Base-by-base conservation (phyloP, 75 land plant genomes). In the Sequoia sempervirens region DNA sequence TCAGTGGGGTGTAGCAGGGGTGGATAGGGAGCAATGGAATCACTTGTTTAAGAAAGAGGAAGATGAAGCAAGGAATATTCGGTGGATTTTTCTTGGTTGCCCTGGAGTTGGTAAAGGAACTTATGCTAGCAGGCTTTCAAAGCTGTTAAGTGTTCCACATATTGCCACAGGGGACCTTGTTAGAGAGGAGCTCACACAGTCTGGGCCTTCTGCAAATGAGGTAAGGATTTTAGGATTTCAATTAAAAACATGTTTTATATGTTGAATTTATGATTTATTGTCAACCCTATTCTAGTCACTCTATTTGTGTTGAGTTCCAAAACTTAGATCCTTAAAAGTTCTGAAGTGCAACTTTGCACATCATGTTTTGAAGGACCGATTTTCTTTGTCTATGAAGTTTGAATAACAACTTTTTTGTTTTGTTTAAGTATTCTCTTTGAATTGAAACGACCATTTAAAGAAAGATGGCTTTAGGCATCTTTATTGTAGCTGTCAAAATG, bases 41-140 rank as follows among this genome's bases (percentile, higher is more conserved):
- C 46, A 12, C 30, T 28, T 47, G 28, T 40, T 76, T 41, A 76
- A 76, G 47, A 54, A 75, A 7, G 52, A 32, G 58, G 86, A 85
- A 23, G 86, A 84, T 66, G 61, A 84, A 53, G 92, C 43, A 32
- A 85, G 89, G 75, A 83, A 80, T 52, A 87, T 93, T 34, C 98
- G 93, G 78, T 94, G 99, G 96, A 91, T 95, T 13, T 97, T 97
- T 74, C 91, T 97, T 37, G 99, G 99, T 8, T 95, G 96, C 84
- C 99, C 99, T 73, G 99, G 99, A 10, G 98, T 97, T 43, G 99
- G 99, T 4, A 97, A 97, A 83, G 99, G 99, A 50, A 95, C 99
- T 78, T 97, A 95, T 85, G 99, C 99, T 37, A 88, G 95, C 79
- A 90, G 98, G 5, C 88, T 97, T 53, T 92, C 99, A 1, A 84